These are phyloP conservation scores for Onygena corvina DNA, from an alignment of 2,329 filamentous ascomycete genomes.

Conservation along the genomic window DNA sequence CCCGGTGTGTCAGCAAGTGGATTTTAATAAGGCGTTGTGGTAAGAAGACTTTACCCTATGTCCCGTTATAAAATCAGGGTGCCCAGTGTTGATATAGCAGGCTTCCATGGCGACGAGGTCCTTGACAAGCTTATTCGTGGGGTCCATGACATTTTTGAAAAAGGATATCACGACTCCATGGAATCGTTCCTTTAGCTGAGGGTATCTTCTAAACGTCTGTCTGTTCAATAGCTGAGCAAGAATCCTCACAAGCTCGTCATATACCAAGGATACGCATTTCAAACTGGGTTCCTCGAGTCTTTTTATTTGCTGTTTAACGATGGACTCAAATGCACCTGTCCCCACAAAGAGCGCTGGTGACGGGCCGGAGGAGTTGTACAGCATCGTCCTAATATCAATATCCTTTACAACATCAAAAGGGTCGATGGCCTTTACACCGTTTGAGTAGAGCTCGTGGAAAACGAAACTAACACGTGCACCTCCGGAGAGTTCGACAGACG, in stretches of 20 bases:
- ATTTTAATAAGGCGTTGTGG: background rate
- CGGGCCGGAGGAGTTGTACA: slow-evolving; percentile 98
- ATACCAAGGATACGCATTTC: slow-evolving; percentile 95
- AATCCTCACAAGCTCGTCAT: slow-evolving; percentile 94
- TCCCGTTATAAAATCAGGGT: slow-evolving; percentile 94
- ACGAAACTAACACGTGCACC: slow-evolving; percentile 98
- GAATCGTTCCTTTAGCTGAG: slow-evolving; percentile 91
- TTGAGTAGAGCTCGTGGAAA: slow-evolving; percentile 96
- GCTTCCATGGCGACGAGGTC: slow-evolving; percentile 93
- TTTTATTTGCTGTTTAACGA: slow-evolving; percentile 98
- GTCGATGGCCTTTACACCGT: slow-evolving; percentile 94
- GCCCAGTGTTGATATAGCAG: slow-evolving; percentile 96
- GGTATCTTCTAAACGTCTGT: slow-evolving; percentile 82
- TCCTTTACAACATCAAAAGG: slow-evolving; percentile 97
- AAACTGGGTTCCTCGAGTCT: slow-evolving; percentile 88
- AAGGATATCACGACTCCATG: slow-evolving; percentile 83
- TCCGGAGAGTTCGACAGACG: slow-evolving; percentile 84
- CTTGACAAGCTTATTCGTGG: slow-evolving; percentile 89
- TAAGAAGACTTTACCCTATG: slow-evolving; percentile 53
- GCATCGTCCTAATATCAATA: slow-evolving; percentile 87
- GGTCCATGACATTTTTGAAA: slow-evolving; percentile 97
- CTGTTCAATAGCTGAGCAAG: slow-evolving; percentile 80
- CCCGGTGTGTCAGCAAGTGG: slow-evolving; percentile 2
- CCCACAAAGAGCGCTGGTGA: slow-evolving; percentile 94
- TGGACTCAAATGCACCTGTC: slow-evolving; percentile 94